These are phyloP conservation scores for Ganoderma lingzhi DNA, from an alignment of 1,284 basidiomycete genomes.

Conservation along the genomic window DNA sequence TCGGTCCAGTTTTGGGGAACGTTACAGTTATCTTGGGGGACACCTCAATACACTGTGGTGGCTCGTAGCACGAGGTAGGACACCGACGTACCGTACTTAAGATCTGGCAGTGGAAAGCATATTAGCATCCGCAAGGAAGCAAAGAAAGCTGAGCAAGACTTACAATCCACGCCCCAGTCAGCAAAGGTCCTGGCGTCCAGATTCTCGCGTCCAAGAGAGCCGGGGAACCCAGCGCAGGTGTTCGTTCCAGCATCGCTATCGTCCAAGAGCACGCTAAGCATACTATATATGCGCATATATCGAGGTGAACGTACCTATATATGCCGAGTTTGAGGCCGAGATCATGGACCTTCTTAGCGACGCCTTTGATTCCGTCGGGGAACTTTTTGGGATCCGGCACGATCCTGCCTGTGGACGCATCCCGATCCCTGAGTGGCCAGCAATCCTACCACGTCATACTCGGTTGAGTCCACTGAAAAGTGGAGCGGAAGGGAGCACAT, in stretches of 20 bases:
- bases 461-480: neutral
- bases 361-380: conserved; percentile 57
- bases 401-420: conserved; percentile 51
- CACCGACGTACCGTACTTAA: conserved; percentile 57
- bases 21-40: conserved; percentile 61
- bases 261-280: neutral
- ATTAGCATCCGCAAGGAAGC: no score
- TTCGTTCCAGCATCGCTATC: conserved; percentile 58
- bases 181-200: conserved; percentile 60
- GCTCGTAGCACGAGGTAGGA: neutral
- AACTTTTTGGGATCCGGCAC: conserved; percentile 61
- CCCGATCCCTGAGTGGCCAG: conserved; percentile 54
- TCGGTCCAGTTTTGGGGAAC: conserved; percentile 62
- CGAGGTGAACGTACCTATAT: conserved; percentile 47
- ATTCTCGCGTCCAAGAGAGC: conserved; percentile 55
- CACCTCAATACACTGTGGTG: neutral
- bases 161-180: conserved; percentile 62
- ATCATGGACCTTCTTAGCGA: conserved; percentile 54
- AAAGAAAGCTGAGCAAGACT: conserved; percentile 14
- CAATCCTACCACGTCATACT: conserved; percentile 51
- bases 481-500: conserved; percentile 7
- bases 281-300: neutral
- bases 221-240: conserved; percentile 62
- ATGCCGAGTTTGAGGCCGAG: conserved; percentile 63
- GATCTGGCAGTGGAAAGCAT: conserved; percentile 37